Base-by-base conservation (phyloP, 805 yeast species). In the Ogataea nakhonphanomensis region DNA sequence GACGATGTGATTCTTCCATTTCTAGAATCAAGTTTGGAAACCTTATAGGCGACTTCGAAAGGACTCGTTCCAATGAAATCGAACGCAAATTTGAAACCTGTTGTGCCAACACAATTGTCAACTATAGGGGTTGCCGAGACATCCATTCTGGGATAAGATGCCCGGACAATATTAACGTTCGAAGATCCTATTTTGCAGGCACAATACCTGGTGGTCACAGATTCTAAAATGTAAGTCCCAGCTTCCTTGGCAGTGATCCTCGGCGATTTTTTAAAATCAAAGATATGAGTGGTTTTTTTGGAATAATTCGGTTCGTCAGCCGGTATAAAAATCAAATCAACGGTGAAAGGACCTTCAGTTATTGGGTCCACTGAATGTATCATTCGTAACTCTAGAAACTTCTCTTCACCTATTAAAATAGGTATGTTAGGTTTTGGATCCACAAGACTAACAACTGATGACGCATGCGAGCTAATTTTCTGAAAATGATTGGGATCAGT, bases 31-130 rank as follows among this genome's bases (percentile, higher is more conserved):
- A 77, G 56, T 41, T 77, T 75, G 52, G 76, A 84, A 10, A 82
- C 78, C 31, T 74, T 71, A 45, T 82, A 81, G 29, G 70, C 73
- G 17, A 88, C 70, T 39, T 71, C 72, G 64, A 84, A 93, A 1
- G 98, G 97, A 0, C 95, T 84, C 22, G 80, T 76, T 12, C 99
- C 98, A 5, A 72, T 62, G 43, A 90, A 69, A 36, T 81, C 85
- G 46, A 87, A 88, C 24, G 73, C 70, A 44, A 89, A 78, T 17
- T 68, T 67, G 50, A 70, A 77, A 0, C 97, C 99, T 7, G 88
- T 81, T 32, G 89, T 87, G 0, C 99, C 99, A 23, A 93, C 84
- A 66, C 99, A 93, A 35, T 83, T 77, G 54, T 91, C 98, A 20
- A 78, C 69, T 2, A 91, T 78, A 3, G 91, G 78, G 10, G 67